Conservation (phyloP, 345 rosid genomes). For the Psidium guajava region DNA sequence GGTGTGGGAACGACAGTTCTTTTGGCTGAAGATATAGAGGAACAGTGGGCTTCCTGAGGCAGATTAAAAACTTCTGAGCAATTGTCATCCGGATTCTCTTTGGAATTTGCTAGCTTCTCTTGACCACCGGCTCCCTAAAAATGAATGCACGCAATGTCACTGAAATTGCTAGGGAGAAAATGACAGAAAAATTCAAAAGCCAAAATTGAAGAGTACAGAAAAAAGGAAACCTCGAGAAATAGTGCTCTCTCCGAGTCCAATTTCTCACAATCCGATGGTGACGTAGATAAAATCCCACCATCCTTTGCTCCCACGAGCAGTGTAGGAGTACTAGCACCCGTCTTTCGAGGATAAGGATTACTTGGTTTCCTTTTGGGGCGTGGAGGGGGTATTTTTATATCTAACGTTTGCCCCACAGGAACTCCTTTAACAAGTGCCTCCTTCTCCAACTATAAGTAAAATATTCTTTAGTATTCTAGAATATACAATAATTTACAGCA, state of each 20-base stretch:
- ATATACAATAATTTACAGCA: conserved; percentile 2
- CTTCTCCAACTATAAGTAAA: conserved; percentile 60
- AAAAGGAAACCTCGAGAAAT: conserved; percentile 36
- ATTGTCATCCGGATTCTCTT: conserved; percentile 50
- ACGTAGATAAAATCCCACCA: conserved; percentile 36
- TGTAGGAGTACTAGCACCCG: conserved; percentile 18
- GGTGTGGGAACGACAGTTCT: conserved; percentile 29
- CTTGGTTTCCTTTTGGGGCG: conserved; percentile 91
- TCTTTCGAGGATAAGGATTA: conserved; percentile 95
- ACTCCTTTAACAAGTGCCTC: conserved; percentile 83
- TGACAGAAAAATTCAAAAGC: background rate
- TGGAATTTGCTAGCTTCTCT: conserved; percentile 26
- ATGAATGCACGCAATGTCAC: conserved; percentile 3
- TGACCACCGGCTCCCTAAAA: conserved; percentile 39
- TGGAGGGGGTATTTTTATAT: conserved; percentile 93
- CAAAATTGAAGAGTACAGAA: background rate
- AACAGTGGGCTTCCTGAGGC: conserved; percentile 37
- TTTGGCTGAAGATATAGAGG: conserved; percentile 42
- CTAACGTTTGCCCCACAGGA: conserved; percentile 58
- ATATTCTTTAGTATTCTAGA: conserved; percentile 4
- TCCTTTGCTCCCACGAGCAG: conserved; percentile 28
- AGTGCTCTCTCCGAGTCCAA: conserved; percentile 53
- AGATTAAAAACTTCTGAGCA: conserved; percentile 53
- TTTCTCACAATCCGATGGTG: conserved; percentile 36
- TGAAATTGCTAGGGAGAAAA: conserved; percentile 1